A percentile compares a stretch with the other conserved stretches of the same genome.
These are phyloP conservation scores for Discostella pseudostelligera DNA, from an alignment of 108 stramenopile species.

Conservation along the genomic window DNA sequence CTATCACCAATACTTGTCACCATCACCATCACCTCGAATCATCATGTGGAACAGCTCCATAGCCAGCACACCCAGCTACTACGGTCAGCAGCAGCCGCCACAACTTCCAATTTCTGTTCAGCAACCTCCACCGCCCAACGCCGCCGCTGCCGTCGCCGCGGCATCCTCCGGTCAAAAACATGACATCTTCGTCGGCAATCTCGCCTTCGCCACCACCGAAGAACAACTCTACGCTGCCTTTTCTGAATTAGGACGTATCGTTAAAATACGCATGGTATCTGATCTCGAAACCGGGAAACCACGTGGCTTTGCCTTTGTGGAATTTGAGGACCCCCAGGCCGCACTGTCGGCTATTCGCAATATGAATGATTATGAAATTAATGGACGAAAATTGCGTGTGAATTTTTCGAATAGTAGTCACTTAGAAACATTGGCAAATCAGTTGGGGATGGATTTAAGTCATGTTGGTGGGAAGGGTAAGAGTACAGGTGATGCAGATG, in stretches of 20 bases:
- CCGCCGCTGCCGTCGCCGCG: not conserved
- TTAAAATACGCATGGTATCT: constrained; percentile 89
- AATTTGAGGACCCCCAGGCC: constrained; percentile 94
- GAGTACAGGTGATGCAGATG: constrained; percentile 8
- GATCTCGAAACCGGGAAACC: constrained; percentile 94
- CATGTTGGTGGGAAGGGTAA: constrained; percentile 17
- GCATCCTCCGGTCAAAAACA: constrained; percentile 50
- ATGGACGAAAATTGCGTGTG: constrained; percentile 88
- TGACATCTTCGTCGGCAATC: constrained; percentile 91
- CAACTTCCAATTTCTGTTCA: not conserved
- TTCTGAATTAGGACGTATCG: constrained; percentile 86
- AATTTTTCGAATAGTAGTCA: constrained; percentile 92
- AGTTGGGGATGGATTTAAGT: constrained; percentile 88
- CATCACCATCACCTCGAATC: too few relatives aligned
- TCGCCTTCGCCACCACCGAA: constrained; percentile 93
- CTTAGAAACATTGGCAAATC: constrained; percentile 82
- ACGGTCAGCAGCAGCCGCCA: constrained; percentile 3
- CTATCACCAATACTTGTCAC: too few relatives aligned
- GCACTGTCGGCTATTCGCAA: constrained; percentile 94
- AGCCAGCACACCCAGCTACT: constrained; percentile 2
- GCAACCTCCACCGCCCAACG: not conserved
- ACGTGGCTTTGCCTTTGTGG: constrained; percentile 96
- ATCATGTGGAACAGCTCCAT: constrained; percentile 13
- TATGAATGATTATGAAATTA: constrained; percentile 95
- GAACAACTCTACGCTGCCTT: constrained; percentile 88